phyloP scores from a whole-genome alignment of 2,329 filamentous ascomycete genomes.

The Fusarium vanettenii region DNA sequence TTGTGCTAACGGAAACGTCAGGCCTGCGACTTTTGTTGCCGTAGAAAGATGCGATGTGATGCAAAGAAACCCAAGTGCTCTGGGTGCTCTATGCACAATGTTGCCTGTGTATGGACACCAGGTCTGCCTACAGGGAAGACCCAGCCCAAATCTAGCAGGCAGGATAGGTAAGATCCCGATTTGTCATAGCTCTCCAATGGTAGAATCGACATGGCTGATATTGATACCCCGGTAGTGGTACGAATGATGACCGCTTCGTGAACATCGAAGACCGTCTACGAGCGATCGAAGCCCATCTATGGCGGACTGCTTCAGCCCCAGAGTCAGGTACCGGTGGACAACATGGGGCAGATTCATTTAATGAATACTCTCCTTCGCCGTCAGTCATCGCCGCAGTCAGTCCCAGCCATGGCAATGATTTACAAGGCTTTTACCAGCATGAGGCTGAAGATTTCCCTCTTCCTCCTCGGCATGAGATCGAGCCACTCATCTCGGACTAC shows the following conservation, averaged over 20 bases:
- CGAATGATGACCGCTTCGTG: background rate
- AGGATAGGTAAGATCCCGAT: background rate
- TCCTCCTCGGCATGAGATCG: background rate
- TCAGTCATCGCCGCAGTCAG: background rate
- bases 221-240: too few species aligned
- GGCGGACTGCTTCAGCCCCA: background rate
- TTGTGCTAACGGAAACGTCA: background rate
- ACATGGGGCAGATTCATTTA: background rate
- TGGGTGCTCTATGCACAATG: background rate
- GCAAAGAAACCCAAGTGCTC: constrained; percentile 10
- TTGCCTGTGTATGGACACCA: constrained; percentile 9
- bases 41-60: constrained; percentile 16
- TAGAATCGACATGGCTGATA: background rate
- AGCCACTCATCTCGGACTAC: background rate
- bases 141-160: background rate
- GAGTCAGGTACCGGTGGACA: background rate
- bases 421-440: background rate
- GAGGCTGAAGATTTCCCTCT: background rate
- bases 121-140: background rate
- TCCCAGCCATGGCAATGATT: background rate
- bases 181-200: too few species aligned
- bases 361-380: background rate
- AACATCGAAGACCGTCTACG: background rate
- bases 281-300: constrained; percentile 9
- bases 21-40: constrained; percentile 15